Evolutionary conservation across 257 asterid genomes (phyloP).

Genomic region (Lavandula angustifolia): DNA sequence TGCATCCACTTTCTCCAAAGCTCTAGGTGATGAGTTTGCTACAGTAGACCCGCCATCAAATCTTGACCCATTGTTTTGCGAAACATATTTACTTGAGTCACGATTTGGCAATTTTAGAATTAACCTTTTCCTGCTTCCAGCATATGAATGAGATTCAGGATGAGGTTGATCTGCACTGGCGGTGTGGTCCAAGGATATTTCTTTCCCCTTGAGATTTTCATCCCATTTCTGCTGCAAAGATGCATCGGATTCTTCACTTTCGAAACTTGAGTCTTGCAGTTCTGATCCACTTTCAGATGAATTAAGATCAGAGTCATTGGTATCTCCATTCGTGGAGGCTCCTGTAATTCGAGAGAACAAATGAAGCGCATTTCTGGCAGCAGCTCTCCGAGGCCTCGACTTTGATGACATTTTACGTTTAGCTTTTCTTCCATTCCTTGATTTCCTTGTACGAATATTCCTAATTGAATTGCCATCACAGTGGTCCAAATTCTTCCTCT

Average conservation of each 20-base stretch:
- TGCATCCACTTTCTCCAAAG: slow-evolving; percentile 38
- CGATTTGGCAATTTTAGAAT: slow-evolving; percentile 83
- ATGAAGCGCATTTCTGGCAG: slow-evolving; percentile 97
- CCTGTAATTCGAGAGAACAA: slow-evolving; percentile 86
- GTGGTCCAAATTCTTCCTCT: slow-evolving; percentile 79
- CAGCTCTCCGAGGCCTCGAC: slow-evolving; percentile 95
- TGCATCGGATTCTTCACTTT: slow-evolving; percentile 75
- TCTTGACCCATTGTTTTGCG: slow-evolving; percentile 33
- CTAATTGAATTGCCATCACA: slow-evolving; percentile 48
- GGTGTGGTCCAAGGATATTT: slow-evolving; percentile 50
- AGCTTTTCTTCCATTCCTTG: slow-evolving; percentile 58
- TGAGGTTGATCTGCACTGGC: slow-evolving; percentile 44
- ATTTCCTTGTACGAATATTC: slow-evolving; percentile 53
- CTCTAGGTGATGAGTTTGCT: slow-evolving; percentile 55
- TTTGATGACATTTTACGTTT: slow-evolving; percentile 59
- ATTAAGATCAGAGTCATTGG: slow-evolving; percentile 54
- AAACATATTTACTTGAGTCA: slow-evolving; percentile 48
- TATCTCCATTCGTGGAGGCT: slow-evolving; percentile 70
- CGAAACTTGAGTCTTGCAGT: slow-evolving; percentile 62
- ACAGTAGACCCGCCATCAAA: slow-evolving; percentile 44
- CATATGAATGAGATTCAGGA: slow-evolving; percentile 46
- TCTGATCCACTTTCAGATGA: slow-evolving; percentile 73
- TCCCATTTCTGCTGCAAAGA: slow-evolving; percentile 52
- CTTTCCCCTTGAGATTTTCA: slow-evolving; percentile 74
- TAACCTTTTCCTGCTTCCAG: slow-evolving; percentile 63